Evolutionary conservation across 1,284 basidiomycete species (phyloP), one percentile per base, ranked within the genome.

Genomic region (Leucoagaricus sp.): DNA sequence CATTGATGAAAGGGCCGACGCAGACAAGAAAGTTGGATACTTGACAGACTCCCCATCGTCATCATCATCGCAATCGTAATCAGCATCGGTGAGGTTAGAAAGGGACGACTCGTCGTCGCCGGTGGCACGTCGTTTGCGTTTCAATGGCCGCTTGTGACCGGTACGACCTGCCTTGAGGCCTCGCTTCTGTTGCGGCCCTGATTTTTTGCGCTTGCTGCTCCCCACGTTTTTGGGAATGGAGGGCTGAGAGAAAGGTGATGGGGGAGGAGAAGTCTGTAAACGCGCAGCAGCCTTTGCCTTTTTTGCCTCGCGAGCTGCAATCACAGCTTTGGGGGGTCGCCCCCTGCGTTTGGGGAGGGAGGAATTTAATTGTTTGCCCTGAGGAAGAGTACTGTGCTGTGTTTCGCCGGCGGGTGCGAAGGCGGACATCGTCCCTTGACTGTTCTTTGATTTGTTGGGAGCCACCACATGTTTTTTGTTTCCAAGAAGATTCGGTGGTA

Each of bases 11-110:
- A 82, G 62, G 3, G 75, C 83, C 34, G 84, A 83, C 21, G 87
- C 86, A 23, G 83, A 80, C 25, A 89, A 73, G 66, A 89, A 89
- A 25, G 85, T 89, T n/a, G 86, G 87, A 66, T 86, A 85, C 28
- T 69, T 74, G 38, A 65, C 69, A 1, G 73, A 75, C 13, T 69
- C 70, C 10, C 55, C 64, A 60, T 75, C 77, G 51, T 75, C 68
- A 50, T 74, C 69, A 42, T 74, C 71, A 49, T 74, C 72, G 34
- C 67, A 66, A 57, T 76, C 72, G 42, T 58, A 58, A 63, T 71
- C 70, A 51, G 73, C 65, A 61, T 79, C 75, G 38, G 69, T 60
- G 34, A 60, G 49, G 17, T 67, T 61, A 12, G 65, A 63, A 10
- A 62, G 58, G 13, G 59, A 58, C 9, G 60, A 61, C n/a, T 57